These are phyloP conservation scores for Sedum album DNA, from an alignment of 164 flowering plant species.

Conservation along the genomic window DNA sequence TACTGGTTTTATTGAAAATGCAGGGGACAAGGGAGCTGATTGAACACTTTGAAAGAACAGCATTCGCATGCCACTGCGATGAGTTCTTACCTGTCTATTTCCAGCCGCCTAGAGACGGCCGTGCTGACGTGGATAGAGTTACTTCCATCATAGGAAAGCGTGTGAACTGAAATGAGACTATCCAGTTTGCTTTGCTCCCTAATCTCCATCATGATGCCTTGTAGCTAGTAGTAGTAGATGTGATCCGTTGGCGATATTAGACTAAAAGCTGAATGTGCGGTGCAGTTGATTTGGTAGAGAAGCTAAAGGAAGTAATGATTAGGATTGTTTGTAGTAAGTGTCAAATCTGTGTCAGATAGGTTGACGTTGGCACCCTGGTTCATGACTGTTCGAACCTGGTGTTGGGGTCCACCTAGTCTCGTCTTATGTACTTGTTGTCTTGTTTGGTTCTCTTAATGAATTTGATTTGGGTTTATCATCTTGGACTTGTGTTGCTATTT, in stretches of 20 bases:
- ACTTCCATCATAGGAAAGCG: neutral
- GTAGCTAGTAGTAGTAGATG: neutral
- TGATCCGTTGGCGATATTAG: no score
- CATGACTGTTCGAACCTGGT: neutral
- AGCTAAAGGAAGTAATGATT: neutral
- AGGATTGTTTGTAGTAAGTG: neutral
- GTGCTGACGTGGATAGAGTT: slow-evolving; percentile 9
- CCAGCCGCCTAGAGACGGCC: slow-evolving; percentile 45
- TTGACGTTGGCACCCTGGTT: slow-evolving; percentile 2
- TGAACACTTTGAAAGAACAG: slow-evolving; percentile 28
- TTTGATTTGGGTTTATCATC: no score
- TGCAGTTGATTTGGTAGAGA: neutral
- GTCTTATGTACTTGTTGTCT: neutral
- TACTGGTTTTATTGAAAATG: no score
- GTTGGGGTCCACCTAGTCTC: slow-evolving; percentile 1
- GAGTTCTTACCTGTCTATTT: slow-evolving; percentile 45
- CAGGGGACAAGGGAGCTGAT: slow-evolving; percentile 56
- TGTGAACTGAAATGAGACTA: neutral
- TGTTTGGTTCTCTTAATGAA: neutral
- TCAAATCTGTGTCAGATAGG: slow-evolving; percentile 4
- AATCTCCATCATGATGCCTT: neutral
- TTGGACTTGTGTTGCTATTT: no score
- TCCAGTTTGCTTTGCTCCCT: neutral
- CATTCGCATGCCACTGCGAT: slow-evolving; percentile 37
- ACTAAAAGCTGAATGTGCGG: neutral